Conservation (phyloP, 2,329 filamentous ascomycete genomes). For the Fusarium transvaalense region DNA sequence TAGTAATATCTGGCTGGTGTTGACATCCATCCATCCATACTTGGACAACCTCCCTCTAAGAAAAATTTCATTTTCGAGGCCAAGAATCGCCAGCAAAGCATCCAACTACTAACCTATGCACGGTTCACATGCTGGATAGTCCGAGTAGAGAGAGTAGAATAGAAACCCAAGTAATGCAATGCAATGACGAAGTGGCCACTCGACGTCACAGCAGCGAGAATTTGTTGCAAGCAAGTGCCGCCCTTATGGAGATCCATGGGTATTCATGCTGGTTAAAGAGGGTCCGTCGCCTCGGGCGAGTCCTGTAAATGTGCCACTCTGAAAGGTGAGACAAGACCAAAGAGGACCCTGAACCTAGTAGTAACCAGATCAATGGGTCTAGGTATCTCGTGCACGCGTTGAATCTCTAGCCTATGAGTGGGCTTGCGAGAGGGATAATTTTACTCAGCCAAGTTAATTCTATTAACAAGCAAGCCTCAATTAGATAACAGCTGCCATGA, state of each 20-base stretch:
- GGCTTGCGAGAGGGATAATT: background rate
- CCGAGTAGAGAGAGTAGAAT: background rate
- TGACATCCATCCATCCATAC: too few relatives aligned
- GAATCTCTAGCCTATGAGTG: constrained; percentile 30
- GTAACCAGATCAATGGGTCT: constrained; percentile 13
- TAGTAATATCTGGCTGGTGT: constrained; percentile 18
- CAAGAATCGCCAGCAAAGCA: constrained; percentile 15
- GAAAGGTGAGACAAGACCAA: background rate
- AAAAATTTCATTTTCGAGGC: constrained; percentile 12
- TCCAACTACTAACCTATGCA: background rate
- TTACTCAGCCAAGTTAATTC: constrained; percentile 8
- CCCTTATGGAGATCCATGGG: constrained; percentile 28
- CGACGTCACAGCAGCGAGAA: constrained; percentile 43
- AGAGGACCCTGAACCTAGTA: constrained; percentile 22
- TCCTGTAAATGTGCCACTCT: constrained; percentile 1
- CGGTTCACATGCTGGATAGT: constrained; percentile 11
- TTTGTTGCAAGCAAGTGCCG: constrained; percentile 30
- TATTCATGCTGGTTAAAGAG: constrained; percentile 32
- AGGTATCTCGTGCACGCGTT: constrained; percentile 20
- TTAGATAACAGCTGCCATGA: constrained; percentile 23
- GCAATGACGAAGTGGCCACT: constrained; percentile 37
- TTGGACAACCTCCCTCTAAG: background rate
- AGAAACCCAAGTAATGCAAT: background rate
- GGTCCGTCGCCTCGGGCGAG: constrained; percentile 23
- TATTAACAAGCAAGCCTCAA: constrained; percentile 16